Evolutionary conservation across 192 early-diverging fungal genomes (phyloP).

Genomic region (Backusella westeae): DNA sequence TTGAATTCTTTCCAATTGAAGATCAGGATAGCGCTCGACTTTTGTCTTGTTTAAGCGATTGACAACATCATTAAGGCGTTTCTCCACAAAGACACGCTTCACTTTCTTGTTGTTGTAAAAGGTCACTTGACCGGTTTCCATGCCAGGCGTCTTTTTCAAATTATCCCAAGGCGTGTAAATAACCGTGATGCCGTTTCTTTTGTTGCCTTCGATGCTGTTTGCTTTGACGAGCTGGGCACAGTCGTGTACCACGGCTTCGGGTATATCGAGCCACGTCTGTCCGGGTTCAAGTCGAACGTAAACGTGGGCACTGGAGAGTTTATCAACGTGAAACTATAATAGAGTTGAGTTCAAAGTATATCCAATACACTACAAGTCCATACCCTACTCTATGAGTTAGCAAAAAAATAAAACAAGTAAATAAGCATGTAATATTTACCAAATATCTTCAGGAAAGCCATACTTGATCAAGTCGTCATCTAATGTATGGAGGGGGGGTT

Average conservation of each 20-base stretch:
- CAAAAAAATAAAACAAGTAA: too few relatives aligned
- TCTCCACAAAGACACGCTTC: constrained; percentile 76
- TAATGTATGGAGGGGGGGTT: constrained; percentile 5
- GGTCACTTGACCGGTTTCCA: constrained; percentile 96
- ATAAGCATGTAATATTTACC: constrained; percentile 39
- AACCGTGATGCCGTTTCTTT: constrained; percentile 86
- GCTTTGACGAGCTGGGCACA: constrained; percentile 95
- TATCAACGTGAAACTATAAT: constrained; percentile 92
- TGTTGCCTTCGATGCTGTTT: constrained; percentile 96
- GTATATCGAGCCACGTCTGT: constrained; percentile 82
- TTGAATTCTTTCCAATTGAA: constrained; percentile 69
- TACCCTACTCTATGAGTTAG: not conserved
- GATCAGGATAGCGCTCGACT: constrained; percentile 71
- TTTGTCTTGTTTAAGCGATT: constrained; percentile 96
- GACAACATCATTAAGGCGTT: constrained; percentile 78
- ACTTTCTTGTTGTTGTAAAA: constrained; percentile 80
- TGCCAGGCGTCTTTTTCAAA: constrained; percentile 86
- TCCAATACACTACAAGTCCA: too few relatives aligned
- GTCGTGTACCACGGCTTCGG: constrained; percentile 71
- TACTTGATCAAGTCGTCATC: constrained; percentile 94
- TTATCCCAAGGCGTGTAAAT: constrained; percentile 94
- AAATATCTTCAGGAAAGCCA: constrained; percentile 93
- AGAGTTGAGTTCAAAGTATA: too few relatives aligned
- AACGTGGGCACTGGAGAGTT: constrained; percentile 96
- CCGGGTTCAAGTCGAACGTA: constrained; percentile 77